Evolutionary conservation across 2,329 filamentous ascomycete genomes (phyloP).

Genomic region (Botrytis aclada): DNA sequence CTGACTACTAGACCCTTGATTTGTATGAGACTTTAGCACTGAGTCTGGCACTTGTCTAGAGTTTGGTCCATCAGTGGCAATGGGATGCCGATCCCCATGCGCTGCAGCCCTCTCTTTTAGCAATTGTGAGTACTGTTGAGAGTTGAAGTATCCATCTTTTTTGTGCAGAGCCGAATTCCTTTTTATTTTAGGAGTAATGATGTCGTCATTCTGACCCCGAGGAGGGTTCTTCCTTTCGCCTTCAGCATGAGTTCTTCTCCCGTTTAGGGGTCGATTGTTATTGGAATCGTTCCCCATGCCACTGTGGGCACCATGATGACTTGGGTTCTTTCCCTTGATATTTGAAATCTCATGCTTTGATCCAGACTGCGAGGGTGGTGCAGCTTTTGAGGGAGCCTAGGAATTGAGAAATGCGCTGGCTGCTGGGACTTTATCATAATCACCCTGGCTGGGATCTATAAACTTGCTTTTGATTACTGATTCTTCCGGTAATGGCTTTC

Average conservation of each 20-base stretch:
- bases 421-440: not conserved
- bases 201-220: not conserved
- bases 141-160: no score
- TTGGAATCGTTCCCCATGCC: not conserved
- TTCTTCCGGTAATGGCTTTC: not conserved
- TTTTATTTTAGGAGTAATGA: not conserved
- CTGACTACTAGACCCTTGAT: not conserved
- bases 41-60: not conserved
- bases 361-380: not conserved
- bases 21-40: not conserved
- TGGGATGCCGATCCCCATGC: not conserved
- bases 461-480: not conserved
- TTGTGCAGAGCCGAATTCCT: not conserved
- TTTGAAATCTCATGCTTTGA: accelerated
- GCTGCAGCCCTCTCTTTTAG: not conserved
- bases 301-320: not conserved
- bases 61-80: not conserved
- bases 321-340: not conserved
- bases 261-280: not conserved
- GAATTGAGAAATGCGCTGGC: not conserved
- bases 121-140: accelerated
- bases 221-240: no score
- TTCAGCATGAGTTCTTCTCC: no score
- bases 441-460: not conserved
- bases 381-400: not conserved